A percentile compares a stretch with the other conserved stretches of the same genome.
These are phyloP conservation scores for Aspergillus arachidicola DNA, from an alignment of 2,329 filamentous ascomycete genomes.

Conservation along the genomic window DNA sequence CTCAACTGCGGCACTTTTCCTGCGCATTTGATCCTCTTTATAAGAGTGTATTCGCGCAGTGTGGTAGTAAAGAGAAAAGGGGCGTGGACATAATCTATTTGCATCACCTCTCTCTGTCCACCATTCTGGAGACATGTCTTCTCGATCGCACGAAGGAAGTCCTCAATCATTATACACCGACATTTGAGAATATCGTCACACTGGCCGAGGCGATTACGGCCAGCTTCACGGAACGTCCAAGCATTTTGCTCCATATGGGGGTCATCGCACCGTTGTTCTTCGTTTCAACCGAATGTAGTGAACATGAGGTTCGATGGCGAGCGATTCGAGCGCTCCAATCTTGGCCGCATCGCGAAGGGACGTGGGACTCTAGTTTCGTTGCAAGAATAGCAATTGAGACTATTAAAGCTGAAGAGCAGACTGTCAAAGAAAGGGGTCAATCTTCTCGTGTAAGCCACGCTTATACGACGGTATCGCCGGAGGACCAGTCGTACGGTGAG, in stretches of 20 bases:
- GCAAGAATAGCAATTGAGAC: conserved; percentile 30
- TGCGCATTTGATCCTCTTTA: conserved; percentile 1
- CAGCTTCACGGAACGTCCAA: conserved; percentile 15
- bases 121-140: conserved; percentile 17
- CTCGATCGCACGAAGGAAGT: conserved; percentile 4
- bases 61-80: conserved; percentile 13
- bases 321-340: conserved; percentile 30
- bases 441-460: background rate
- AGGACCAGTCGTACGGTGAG: background rate
- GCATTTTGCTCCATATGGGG: conserved; percentile 30
- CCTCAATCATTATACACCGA: conserved; percentile 9
- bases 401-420: conserved; percentile 23
- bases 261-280: conserved; percentile 36
- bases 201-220: conserved; percentile 4
- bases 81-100: conserved; percentile 20
- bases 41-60: background rate
- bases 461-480: background rate
- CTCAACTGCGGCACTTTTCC: background rate
- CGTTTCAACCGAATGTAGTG: conserved; percentile 34
- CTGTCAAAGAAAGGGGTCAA: background rate
- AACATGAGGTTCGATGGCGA: conserved; percentile 25
- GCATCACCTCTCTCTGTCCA: conserved; percentile 10
- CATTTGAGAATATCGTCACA: conserved; percentile 9
- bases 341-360: conserved; percentile 38
- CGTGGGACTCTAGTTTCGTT: conserved; percentile 38